Conservation (phyloP, 1,284 basidiomycete species). For the Boletus sp. region DNA sequence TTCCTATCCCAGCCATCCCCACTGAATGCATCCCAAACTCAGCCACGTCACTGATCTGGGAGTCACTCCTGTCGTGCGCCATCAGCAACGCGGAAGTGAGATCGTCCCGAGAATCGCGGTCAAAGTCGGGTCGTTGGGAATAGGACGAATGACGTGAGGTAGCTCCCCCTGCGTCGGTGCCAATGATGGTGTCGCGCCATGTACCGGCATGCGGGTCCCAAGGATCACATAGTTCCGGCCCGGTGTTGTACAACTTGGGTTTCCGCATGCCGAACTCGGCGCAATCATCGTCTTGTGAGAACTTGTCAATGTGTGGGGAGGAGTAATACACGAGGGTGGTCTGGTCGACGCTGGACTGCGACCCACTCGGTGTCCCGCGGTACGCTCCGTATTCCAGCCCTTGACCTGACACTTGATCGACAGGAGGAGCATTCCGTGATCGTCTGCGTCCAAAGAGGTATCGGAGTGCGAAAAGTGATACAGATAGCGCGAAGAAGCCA, state of each 20-base stretch:
- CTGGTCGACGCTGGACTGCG: conserved; percentile 27
- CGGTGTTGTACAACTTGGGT: conserved; percentile 5
- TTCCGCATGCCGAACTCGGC: conserved; percentile 35
- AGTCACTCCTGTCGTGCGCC: conserved; percentile 33
- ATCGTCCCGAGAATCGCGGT: conserved; percentile 29
- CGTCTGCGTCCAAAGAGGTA: conserved; percentile 51
- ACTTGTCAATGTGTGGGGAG: conserved; percentile 35
- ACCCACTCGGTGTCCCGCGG: conserved; percentile 25
- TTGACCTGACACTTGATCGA: conserved; percentile 18
- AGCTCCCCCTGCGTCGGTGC: conserved; percentile 32
- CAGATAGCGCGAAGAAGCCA: conserved; percentile 59
- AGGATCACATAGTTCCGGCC: conserved; percentile 22
- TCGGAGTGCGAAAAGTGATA: conserved; percentile 54
- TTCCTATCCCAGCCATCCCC: conserved; percentile 51
- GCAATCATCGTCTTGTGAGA: conserved; percentile 31
- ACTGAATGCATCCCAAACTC: conserved; percentile 32
- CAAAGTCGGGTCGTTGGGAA: conserved; percentile 7
- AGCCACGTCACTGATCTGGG: conserved; percentile 25
- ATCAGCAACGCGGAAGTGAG: conserved; percentile 40
- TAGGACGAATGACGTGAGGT: conserved; percentile 18
- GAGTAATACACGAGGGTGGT: conserved; percentile 35
- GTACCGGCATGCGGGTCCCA: conserved; percentile 31
- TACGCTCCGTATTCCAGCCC: conserved; percentile 25
- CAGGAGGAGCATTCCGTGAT: conserved; percentile 21
- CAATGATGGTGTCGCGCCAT: conserved; percentile 36